Percentiles rank a stretch among this genome's conserved stretches.
phyloP scores from a whole-genome alignment of 2,329 filamentous ascomycete genomes.

The Penicillium sp. region DNA sequence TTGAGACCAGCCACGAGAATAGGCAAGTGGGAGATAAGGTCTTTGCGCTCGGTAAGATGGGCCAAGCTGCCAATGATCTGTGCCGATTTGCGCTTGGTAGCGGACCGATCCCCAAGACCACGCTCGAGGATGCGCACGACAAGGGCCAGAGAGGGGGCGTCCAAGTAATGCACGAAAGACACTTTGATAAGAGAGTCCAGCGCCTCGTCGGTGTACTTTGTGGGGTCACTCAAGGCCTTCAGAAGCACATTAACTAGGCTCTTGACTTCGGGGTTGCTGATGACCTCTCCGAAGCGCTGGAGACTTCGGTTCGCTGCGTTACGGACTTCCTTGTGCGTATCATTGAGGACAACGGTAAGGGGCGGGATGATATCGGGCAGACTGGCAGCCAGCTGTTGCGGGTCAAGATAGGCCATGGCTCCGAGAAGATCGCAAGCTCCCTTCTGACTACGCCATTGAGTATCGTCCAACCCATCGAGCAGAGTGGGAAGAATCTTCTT shows the following conservation, averaged over 20 bases:
- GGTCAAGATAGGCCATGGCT: constrained; percentile 97
- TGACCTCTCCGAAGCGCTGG: constrained; percentile 97
- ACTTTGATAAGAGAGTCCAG: constrained; percentile 93
- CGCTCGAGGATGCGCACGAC: constrained; percentile 94
- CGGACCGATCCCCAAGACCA: constrained; percentile 82
- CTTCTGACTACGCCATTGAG: constrained; percentile 97
- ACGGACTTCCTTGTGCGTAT: constrained; percentile 96
- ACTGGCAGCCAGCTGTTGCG: constrained; percentile 85
- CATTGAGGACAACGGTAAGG: constrained; percentile 86
- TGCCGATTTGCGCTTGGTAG: constrained; percentile 90
- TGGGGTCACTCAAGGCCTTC: constrained; percentile 94
- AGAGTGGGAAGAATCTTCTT: constrained; percentile 90
- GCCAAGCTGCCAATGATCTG: constrained; percentile 98
- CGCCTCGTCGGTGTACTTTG: constrained; percentile 92
- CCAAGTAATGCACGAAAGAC: constrained; percentile 97
- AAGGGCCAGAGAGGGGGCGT: constrained; percentile 88
- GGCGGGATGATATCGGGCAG: constrained; percentile 96
- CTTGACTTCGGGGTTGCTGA: constrained; percentile 96
- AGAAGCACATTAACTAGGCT: constrained; percentile 82
- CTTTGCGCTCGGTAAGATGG: constrained; percentile 93
- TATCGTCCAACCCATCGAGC: constrained; percentile 84
- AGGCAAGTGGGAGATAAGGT: constrained; percentile 82
- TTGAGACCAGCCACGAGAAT: constrained; percentile 88
- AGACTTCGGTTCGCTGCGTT: constrained; percentile 88
- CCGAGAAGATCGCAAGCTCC: constrained; percentile 94